phyloP scores from a whole-genome alignment of 2,329 filamentous ascomycete genomes.

The Pyrenochaeta sp. region DNA sequence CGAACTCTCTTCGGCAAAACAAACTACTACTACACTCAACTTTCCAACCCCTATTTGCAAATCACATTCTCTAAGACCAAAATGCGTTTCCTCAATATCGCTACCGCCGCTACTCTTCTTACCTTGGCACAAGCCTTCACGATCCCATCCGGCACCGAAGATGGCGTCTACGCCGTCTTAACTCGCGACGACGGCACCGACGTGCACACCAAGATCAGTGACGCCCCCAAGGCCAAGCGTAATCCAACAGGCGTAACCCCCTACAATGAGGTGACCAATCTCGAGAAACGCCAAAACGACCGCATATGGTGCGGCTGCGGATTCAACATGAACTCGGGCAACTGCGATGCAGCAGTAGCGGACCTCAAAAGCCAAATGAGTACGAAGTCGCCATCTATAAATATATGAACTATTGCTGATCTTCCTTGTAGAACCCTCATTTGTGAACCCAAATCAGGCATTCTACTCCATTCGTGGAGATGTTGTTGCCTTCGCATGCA shows the following conservation, averaged over 20 bases:
- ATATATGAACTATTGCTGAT: background rate
- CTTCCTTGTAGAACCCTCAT: background rate
- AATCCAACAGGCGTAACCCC: background rate
- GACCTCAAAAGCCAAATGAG: conserved; percentile 9
- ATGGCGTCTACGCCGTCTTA: conserved; percentile 8
- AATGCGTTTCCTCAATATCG: conserved; percentile 8
- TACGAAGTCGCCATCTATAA: background rate
- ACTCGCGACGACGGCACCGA: conserved; percentile 6
- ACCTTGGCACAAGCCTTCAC: conserved; percentile 3
- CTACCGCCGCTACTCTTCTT: conserved; percentile 1
- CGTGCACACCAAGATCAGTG: conserved; percentile 3
- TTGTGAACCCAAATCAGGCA: background rate
- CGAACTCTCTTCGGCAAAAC: background rate
- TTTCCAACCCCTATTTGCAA: background rate
- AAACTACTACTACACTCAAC: too few relatives aligned
- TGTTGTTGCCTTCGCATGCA: background rate
- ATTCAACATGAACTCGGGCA: conserved; percentile 6
- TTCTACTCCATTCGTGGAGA: background rate
- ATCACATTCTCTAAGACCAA: background rate
- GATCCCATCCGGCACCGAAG: background rate
- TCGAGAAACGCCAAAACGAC: conserved; percentile 1
- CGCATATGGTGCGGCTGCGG: conserved; percentile 12
- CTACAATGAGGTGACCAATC: background rate
- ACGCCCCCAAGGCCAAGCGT: conserved; percentile 1
- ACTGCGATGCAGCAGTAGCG: conserved; percentile 12